phyloP scores from a whole-genome alignment of 805 yeast genomes.

The Osmozyma mogii region DNA sequence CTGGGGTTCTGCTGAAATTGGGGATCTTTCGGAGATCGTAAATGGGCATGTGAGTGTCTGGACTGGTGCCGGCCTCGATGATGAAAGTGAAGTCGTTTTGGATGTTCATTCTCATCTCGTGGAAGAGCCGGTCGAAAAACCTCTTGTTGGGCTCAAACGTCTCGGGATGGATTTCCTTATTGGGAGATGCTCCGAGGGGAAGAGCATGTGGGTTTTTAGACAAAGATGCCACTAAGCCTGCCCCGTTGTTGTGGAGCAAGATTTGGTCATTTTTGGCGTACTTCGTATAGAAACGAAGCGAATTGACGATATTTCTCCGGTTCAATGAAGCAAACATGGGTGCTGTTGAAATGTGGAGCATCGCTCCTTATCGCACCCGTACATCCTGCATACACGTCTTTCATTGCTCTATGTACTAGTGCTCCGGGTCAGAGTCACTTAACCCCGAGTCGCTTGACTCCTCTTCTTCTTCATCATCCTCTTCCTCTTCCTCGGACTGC shows the following conservation, averaged over 20 bases:
- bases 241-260: constrained; percentile 8
- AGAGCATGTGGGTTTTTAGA: constrained; percentile 14
- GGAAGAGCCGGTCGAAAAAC: constrained; percentile 23
- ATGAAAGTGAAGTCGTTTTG: constrained; percentile 42
- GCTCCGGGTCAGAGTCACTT: not conserved
- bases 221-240: constrained; percentile 13
- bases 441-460: not conserved
- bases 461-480: constrained; percentile 24
- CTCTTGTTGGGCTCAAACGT: constrained; percentile 19
- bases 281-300: constrained; percentile 1
- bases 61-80: constrained; percentile 48
- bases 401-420: too few species aligned
- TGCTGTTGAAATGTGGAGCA: too few species aligned
- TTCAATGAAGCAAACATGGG: too few species aligned
- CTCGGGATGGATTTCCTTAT: constrained; percentile 12
- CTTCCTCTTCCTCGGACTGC: constrained; percentile 3
- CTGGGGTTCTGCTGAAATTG: constrained; percentile 57
- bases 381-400: too few species aligned
- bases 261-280: constrained; percentile 8
- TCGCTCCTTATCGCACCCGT: too few species aligned
- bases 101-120: constrained; percentile 16
- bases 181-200: constrained; percentile 16
- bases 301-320: too few species aligned
- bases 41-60: constrained; percentile 54
- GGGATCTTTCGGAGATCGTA: constrained; percentile 65